A percentile compares a stretch with the other conserved stretches of the same genome.
These are phyloP conservation scores for Sesbania bispinosa DNA, from an alignment of 306 rosid species.

Conservation along the genomic window DNA sequence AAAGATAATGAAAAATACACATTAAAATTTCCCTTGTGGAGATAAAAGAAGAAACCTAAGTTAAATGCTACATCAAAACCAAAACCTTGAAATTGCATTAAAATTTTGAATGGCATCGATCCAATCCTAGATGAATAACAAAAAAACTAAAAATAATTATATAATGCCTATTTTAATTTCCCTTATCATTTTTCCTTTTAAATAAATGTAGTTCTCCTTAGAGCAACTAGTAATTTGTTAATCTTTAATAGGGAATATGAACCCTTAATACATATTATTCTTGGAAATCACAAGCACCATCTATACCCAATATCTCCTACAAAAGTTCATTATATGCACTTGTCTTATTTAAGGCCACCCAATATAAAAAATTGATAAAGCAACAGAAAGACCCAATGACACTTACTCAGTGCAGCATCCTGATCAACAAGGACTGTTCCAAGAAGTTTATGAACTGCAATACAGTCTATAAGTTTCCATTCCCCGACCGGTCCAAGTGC, in stretches of 20 bases:
- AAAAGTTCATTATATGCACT: neutral
- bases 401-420: slow-evolving; percentile 74
- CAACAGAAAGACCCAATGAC: neutral
- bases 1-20: neutral
- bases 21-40: neutral
- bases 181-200: neutral
- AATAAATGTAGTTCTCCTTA: neutral
- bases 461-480: slow-evolving; percentile 82
- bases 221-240: no score
- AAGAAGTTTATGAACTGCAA: slow-evolving; percentile 77
- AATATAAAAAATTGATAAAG: neutral
- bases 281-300: neutral
- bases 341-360: neutral
- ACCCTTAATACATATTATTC: no score
- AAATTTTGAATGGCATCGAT: neutral
- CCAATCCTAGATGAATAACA: neutral
- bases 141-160: neutral
- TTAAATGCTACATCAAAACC: slow-evolving; percentile 2
- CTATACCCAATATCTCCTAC: neutral
- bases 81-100: neutral
- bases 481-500: slow-evolving; percentile 61
- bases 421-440: slow-evolving; percentile 56
- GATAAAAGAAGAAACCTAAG: neutral
- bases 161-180: neutral
- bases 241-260: no score